Evolutionary conservation across 495 filamentous ascomycete species (phyloP), one percentile per base, ranked within the genome.

Genomic region (Penicillium steckii): DNA sequence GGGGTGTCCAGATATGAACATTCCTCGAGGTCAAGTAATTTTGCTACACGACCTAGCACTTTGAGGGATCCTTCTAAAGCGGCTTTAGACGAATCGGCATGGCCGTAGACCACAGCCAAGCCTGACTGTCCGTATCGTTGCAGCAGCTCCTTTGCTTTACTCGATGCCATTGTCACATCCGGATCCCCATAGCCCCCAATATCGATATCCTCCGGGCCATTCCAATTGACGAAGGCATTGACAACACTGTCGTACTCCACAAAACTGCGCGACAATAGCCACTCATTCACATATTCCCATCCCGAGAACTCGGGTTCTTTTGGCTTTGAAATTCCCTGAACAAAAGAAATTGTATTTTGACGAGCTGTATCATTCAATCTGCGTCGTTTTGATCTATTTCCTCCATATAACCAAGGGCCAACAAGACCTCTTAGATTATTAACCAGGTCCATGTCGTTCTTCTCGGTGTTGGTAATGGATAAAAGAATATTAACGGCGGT

Each of bases 261-360:
- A 17, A 75, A 51, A 53, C 83, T 84, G 24, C 78, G 83, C 5
- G 79, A 77, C 6, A 90, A 74, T n/a, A 96, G 72, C 91, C 91
- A 96, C 52, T 85, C 74, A 50, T 93, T 88, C 9, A 92, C 83
- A 52, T 81, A 76, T 50, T 91, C 80, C 90, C 90, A 96, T n/a
- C 78, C 88, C 56, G 32, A 62, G 29, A 37, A 45, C 23, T 62
- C 64, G 15, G 50, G 50, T 4, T 60, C 61, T 23, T 51, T 46
- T 15, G 45, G 52, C 21, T 56, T 69, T 22, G 26, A 29, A 23
- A 59, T 57, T 2, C 55, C 59, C 48, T 69, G 51, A 7, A 62
- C 42, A 9, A 65, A 56, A 15, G 66, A 61, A 10, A 73, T 60
- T 3, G 70, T 68, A 27, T 62, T 69, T 19, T 53, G 57, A 25